Percentiles rank a stretch among this genome's conserved stretches.
These are phyloP conservation scores for Castanospermum australe DNA, from an alignment of 306 rosid genomes.

Conservation along the genomic window DNA sequence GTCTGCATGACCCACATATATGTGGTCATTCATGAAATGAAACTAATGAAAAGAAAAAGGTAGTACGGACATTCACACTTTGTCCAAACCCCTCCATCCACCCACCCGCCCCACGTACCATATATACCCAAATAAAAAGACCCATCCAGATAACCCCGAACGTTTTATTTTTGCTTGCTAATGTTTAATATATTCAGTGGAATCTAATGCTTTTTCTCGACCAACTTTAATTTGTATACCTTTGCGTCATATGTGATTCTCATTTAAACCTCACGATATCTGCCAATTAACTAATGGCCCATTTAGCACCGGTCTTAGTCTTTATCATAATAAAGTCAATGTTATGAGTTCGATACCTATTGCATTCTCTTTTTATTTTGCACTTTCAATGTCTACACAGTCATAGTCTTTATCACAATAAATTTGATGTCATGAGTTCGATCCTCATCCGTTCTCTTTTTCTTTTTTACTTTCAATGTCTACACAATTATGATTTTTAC, in stretches of 20 bases:
- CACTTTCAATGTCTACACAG: too few relatives aligned
- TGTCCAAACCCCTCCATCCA: neutral
- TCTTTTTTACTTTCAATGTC: too few relatives aligned
- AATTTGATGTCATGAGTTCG: too few relatives aligned
- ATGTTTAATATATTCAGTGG: neutral
- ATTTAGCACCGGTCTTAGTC: too few relatives aligned
- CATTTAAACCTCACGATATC: neutral
- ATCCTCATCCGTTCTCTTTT: too few relatives aligned
- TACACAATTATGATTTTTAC: too few relatives aligned
- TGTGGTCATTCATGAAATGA: neutral
- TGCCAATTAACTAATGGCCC: too few relatives aligned
- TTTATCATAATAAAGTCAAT: too few relatives aligned
- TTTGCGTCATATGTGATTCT: neutral
- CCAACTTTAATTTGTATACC: neutral
- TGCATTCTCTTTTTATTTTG: too few relatives aligned
- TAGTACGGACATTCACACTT: neutral
- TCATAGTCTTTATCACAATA: too few relatives aligned
- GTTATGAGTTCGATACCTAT: too few relatives aligned
- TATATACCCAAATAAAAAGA: neutral
- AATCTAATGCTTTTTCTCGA: constrained; percentile 17
- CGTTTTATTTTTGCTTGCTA: neutral
- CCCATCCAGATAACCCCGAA: neutral
- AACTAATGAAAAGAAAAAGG: neutral
- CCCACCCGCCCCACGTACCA: neutral
- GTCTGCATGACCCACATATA: neutral